These are phyloP conservation scores for Flaveria brownii DNA, from an alignment of 129 eudicot genomes.

Conservation along the genomic window DNA sequence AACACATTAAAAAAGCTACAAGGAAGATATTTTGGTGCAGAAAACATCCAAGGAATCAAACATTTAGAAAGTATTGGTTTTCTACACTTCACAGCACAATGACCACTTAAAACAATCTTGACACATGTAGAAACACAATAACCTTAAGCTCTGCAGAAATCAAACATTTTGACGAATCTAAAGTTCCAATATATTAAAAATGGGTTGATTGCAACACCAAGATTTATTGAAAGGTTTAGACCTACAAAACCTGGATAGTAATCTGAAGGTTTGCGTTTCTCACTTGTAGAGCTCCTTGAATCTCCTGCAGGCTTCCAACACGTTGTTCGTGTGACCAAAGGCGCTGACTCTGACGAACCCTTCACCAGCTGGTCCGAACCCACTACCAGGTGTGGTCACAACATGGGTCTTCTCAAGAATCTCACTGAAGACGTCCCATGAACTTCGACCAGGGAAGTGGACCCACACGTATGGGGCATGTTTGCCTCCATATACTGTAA, in stretches of 20 bases:
- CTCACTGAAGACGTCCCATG: conserved; percentile 96
- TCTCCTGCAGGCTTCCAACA: conserved; percentile 94
- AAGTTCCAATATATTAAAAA: not conserved
- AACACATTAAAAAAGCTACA: conserved; percentile 1
- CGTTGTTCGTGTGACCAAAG: conserved; percentile 79
- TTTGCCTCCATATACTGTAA: conserved; percentile 84
- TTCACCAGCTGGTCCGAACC: conserved; percentile 98
- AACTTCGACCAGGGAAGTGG: conserved; percentile 89
- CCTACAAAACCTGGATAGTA: conserved; percentile 20
- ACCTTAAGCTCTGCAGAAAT: conserved; percentile 2
- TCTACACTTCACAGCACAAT: not conserved
- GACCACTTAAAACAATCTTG: not conserved
- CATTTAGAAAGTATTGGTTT: conserved; percentile 2
- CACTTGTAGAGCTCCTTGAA: conserved; percentile 88
- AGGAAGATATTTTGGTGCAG: conserved; percentile 10
- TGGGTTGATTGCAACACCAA: not conserved
- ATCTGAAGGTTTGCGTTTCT: conserved; percentile 19
- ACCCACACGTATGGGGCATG: conserved; percentile 98
- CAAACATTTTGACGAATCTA: conserved; percentile 26
- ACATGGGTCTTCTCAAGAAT: conserved; percentile 97
- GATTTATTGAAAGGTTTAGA: conserved; percentile 22
- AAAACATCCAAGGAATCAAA: not conserved
- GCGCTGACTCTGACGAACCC: conserved; percentile 94
- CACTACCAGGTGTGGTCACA: conserved; percentile 95
- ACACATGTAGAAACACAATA: conserved; percentile 15